Evolutionary conservation across 164 flowering plant genomes (phyloP).

Genomic region (Umbellularia californica): DNA sequence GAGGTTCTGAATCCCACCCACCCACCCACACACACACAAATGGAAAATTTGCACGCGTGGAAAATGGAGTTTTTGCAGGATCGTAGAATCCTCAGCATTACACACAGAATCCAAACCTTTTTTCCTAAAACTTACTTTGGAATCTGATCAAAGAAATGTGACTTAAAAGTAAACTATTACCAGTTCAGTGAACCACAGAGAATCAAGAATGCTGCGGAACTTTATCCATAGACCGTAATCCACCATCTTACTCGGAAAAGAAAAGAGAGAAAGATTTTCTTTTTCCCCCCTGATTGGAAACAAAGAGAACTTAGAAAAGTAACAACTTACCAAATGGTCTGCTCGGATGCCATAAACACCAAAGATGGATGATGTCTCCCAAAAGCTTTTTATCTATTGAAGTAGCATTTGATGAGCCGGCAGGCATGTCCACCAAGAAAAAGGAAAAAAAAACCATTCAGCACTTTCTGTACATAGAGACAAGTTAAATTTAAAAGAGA

Average conservation of each 20-base stretch:
- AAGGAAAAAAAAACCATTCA: conserved; percentile 3
- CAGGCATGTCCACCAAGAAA: neutral
- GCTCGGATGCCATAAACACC: conserved; percentile 64
- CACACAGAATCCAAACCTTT: too few species aligned
- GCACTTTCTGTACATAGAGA: neutral
- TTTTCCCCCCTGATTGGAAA: neutral
- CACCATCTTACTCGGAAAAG: neutral
- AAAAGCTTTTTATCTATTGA: conserved; percentile 34
- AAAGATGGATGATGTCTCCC: conserved; percentile 32
- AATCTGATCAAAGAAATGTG: too few species aligned
- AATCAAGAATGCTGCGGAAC: too few species aligned
- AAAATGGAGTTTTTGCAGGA: neutral
- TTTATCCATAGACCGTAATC: neutral
- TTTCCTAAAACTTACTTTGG: too few species aligned
- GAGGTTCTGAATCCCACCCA: too few species aligned
- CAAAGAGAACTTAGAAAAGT: neutral
- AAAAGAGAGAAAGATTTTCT: neutral
- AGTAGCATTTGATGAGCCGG: neutral
- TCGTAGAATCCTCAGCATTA: neutral
- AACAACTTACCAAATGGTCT: conserved; percentile 58
- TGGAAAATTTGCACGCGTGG: too few species aligned
- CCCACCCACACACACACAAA: too few species aligned
- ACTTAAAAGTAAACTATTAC: too few species aligned
- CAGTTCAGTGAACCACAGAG: too few species aligned
- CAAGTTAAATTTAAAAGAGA: neutral